These are phyloP conservation scores for Chytriomyces confervae DNA, from an alignment of 192 early-diverging fungal genomes.

Conservation along the genomic window DNA sequence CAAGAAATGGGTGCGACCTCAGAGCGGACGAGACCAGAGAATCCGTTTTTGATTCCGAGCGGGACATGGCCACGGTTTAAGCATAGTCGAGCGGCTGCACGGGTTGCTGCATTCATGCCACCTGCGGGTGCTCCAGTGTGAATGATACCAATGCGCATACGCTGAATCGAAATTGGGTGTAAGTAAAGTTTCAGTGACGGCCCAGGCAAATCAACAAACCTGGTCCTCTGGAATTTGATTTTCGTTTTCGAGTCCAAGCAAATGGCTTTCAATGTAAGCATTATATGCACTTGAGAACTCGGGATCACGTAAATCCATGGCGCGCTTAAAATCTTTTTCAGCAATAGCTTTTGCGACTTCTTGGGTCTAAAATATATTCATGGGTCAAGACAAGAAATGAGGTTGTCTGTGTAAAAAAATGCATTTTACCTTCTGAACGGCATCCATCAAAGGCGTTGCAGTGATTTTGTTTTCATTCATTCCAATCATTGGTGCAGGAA, in stretches of 20 bases:
- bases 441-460: constrained; percentile 86
- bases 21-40: constrained; percentile 84
- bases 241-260: constrained; percentile 12
- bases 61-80: constrained; percentile 87
- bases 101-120: constrained; percentile 96
- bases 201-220: constrained; percentile 45
- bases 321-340: constrained; percentile 82
- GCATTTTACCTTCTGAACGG: constrained; percentile 77
- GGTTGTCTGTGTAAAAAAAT: neutral
- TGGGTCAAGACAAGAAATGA: neutral
- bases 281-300: constrained; percentile 70
- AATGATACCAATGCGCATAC: constrained; percentile 86
- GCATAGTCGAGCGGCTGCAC: constrained; percentile 81
- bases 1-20: constrained; percentile 80
- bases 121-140: constrained; percentile 96
- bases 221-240: constrained; percentile 67
- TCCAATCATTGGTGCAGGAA: constrained; percentile 93
- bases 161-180: constrained; percentile 30
- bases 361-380: constrained; percentile 66
- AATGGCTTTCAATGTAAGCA: constrained; percentile 53
- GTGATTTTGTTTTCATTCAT: constrained; percentile 90
- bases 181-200: constrained; percentile 31
- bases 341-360: constrained; percentile 84
- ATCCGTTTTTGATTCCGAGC: constrained; percentile 91
- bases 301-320: constrained; percentile 87